These are phyloP conservation scores for Anisodus tanguticus DNA, from an alignment of 257 asterid species.

Conservation along the genomic window DNA sequence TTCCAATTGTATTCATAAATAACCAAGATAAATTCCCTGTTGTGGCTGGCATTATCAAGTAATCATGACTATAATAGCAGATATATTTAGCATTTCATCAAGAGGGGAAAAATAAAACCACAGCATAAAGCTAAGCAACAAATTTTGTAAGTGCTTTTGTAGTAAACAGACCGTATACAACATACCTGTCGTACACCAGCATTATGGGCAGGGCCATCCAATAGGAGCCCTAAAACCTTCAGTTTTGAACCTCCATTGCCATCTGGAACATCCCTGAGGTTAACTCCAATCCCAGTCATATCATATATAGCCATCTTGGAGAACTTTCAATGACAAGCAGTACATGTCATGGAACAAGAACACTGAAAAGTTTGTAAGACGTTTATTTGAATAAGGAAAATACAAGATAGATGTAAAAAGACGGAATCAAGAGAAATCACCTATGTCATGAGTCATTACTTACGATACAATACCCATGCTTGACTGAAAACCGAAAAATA, in stretches of 20 bases:
- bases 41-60: constrained; percentile 10
- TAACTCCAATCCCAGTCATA: constrained; percentile 94
- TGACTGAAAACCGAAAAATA: background rate
- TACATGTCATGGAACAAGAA: constrained; percentile 69
- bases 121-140: constrained; percentile 23
- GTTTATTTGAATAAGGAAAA: constrained; percentile 26
- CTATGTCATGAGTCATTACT: background rate
- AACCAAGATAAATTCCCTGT: background rate
- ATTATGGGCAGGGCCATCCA: constrained; percentile 91
- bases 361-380: constrained; percentile 56
- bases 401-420: background rate
- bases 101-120: background rate
- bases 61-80: background rate
- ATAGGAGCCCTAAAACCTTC: constrained; percentile 90
- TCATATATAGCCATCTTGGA: constrained; percentile 98
- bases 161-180: background rate
- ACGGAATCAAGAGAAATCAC: constrained; percentile 14
- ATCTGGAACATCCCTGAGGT: constrained; percentile 90
- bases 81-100: constrained; percentile 6
- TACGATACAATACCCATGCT: background rate
- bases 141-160: constrained; percentile 29
- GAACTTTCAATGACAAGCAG: constrained; percentile 74
- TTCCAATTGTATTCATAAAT: background rate
- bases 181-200: constrained; percentile 96
- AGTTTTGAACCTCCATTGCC: constrained; percentile 66